Evolutionary conservation across 2,329 filamentous ascomycete species (phyloP), one percentile per base, ranked within the genome.

Genomic region (Penicillium sclerotigenum): DNA sequence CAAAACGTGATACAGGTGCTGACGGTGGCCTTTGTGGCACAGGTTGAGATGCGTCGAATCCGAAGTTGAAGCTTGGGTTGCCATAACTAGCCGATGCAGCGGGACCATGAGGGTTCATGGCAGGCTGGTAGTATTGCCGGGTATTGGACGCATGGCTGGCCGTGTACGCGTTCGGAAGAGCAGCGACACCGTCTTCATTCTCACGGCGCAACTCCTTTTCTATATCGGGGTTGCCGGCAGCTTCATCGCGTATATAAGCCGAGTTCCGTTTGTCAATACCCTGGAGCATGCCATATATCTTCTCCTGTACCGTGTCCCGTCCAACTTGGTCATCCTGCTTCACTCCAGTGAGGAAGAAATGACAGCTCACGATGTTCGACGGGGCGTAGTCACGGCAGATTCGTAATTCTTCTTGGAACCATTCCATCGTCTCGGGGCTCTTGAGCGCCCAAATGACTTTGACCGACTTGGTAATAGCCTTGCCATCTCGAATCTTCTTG

Each of bases 381-480:
- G 93, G 93, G 10, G 93, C 92, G 47, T 86, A 88, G 73, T 97
- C 90, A 65, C 91, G 85, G 75, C 93, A 96, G 66, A 97, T 96
- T 46, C 91, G 85, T 56, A 97, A 80, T 73, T 97, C 93, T 75
- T 97, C 92, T 62, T 90, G 89, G 80, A 97, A 97, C 93, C 93
- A 97, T 71, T 97, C 91, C 86, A 97, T 91, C 1, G 91, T 90
- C 73, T 97, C 93, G 14, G 94, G 86, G 54, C 89, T 85, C 75
- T 94, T 96, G 63, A 97, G 79, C 5, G 92, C 87, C 93, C 93
- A 97, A n/a, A 97, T 84, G 1, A 97, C 90, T 16, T 94, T 88
- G 5, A 97, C 88, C 61, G 88, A 90, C 71, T 89, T 90, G 2
- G 92, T 97, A 42, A 96, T 90, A 33, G 93, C 92, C 73, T 96